A percentile compares a stretch with the other conserved stretches of the same genome.
These are phyloP conservation scores for Juncus effusus DNA, from an alignment of 176 grass and related monocot species.

Conservation along the genomic window DNA sequence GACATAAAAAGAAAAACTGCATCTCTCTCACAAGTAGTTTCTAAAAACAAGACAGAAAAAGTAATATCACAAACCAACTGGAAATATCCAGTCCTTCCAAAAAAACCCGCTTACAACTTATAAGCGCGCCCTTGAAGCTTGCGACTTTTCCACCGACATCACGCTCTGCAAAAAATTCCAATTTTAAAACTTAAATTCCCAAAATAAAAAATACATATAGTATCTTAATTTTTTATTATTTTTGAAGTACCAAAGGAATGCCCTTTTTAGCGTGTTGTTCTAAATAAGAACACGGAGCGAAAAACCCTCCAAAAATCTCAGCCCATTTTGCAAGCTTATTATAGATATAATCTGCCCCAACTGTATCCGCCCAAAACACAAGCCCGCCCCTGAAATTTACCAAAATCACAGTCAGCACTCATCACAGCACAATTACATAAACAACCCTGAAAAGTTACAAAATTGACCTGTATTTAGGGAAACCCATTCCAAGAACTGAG, in stretches of 20 bases:
- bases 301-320: slow-evolving; percentile 69
- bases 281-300: slow-evolving; percentile 65
- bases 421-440: too few species aligned
- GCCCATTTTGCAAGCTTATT: slow-evolving; percentile 73
- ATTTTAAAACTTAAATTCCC: too few species aligned
- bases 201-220: too few species aligned
- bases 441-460: not conserved
- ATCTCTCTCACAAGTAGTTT: not conserved
- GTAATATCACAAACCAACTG: slow-evolving; percentile 5
- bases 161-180: slow-evolving; percentile 16
- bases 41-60: not conserved
- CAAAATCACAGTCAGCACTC: not conserved
- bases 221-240: too few species aligned
- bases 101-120: slow-evolving; percentile 16
- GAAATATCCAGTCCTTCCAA: not conserved
- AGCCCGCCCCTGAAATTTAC: slow-evolving; percentile 74
- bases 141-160: slow-evolving; percentile 16
- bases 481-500: slow-evolving; percentile 95
- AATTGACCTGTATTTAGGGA: slow-evolving; percentile 82
- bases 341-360: slow-evolving; percentile 74
- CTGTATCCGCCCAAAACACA: slow-evolving; percentile 80
- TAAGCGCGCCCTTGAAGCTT: slow-evolving; percentile 19
- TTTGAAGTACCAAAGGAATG: slow-evolving; percentile 47
- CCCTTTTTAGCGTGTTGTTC: slow-evolving; percentile 62
- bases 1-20: slow-evolving; percentile 8